phyloP scores from a whole-genome alignment of 192 early-diverging fungal species.

The Podila verticillata region DNA sequence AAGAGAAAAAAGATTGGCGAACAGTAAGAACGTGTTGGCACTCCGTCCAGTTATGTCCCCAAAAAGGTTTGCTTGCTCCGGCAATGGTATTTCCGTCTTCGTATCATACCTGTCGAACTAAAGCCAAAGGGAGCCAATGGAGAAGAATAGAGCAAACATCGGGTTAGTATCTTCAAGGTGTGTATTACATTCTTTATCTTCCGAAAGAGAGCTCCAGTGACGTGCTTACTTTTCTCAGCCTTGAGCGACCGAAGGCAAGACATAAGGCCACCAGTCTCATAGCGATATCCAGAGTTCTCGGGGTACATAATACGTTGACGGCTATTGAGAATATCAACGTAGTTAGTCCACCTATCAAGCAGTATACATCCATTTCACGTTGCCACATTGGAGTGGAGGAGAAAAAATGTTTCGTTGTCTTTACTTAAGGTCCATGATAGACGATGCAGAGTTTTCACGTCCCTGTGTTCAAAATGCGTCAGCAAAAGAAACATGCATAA shows the following conservation, averaged over 20 bases:
- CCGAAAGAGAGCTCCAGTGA: neutral
- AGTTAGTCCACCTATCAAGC: neutral
- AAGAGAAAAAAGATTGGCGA: conserved; percentile 6
- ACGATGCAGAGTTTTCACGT: conserved; percentile 56
- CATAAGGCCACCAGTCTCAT: conserved; percentile 71
- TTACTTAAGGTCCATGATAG: conserved; percentile 55
- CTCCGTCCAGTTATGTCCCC: neutral
- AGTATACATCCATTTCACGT: neutral
- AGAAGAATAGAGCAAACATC: neutral
- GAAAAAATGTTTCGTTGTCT: neutral
- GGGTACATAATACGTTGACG: conserved; percentile 66
- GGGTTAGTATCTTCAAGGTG: neutral
- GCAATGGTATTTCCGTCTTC: neutral
- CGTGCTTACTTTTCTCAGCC: conserved; percentile 64
- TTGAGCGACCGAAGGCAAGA: conserved; percentile 60
- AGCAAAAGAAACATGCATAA: no score
- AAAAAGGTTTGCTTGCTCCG: neutral
- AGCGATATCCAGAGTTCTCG: conserved; percentile 66
- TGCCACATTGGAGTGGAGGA: neutral
- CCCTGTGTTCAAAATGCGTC: conserved; percentile 37
- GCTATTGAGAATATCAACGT: conserved; percentile 10
- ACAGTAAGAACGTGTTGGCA: neutral
- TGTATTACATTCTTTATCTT: neutral
- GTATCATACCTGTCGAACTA: conserved; percentile 32
- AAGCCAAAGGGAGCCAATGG: neutral